phyloP scores from a whole-genome alignment of 768 basidiomycete genomes.

The Lactarius hengduanensis region DNA sequence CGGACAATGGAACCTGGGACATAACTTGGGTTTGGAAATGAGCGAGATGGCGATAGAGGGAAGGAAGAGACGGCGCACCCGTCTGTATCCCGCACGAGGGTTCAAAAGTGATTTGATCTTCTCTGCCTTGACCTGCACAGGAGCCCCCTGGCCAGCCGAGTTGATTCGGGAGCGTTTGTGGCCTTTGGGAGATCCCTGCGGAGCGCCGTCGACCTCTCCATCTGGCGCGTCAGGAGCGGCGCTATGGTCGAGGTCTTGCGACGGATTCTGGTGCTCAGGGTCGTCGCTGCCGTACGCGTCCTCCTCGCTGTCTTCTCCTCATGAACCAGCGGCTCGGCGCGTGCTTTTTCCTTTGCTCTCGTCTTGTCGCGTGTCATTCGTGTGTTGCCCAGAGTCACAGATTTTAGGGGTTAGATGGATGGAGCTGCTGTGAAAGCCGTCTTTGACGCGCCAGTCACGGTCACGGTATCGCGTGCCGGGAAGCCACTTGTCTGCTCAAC shows the following conservation, averaged over 20 bases:
- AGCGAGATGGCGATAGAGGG: background rate
- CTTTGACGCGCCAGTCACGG: background rate
- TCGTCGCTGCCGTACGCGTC: conserved; percentile 23
- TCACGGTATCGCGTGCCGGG: background rate
- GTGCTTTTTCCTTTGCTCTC: conserved; percentile 7
- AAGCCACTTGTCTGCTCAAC: no score
- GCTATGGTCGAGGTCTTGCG: background rate
- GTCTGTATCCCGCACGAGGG: conserved; percentile 72
- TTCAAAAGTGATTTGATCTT: conserved; percentile 39
- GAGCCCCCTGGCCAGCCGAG: conserved; percentile 56
- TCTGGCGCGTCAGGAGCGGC: background rate
- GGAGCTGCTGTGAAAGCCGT: background rate
- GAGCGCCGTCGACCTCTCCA: conserved; percentile 1
- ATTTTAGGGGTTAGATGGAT: background rate
- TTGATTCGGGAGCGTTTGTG: conserved; percentile 68
- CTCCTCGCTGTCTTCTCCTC: conserved; percentile 2
- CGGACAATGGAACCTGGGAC: conserved; percentile 93
- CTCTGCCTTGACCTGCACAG: conserved; percentile 34
- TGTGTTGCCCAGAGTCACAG: background rate
- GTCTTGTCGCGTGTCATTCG: conserved; percentile 6
- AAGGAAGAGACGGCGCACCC: conserved; percentile 46
- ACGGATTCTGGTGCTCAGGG: background rate
- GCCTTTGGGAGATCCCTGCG: conserved; percentile 52
- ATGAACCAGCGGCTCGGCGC: background rate
- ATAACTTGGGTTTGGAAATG: conserved; percentile 52